A percentile compares a stretch with the other conserved stretches of the same genome.
Evolutionary conservation across 2,329 filamentous ascomycete genomes (phyloP).

Genomic region (Trichophyton equinum): DNA sequence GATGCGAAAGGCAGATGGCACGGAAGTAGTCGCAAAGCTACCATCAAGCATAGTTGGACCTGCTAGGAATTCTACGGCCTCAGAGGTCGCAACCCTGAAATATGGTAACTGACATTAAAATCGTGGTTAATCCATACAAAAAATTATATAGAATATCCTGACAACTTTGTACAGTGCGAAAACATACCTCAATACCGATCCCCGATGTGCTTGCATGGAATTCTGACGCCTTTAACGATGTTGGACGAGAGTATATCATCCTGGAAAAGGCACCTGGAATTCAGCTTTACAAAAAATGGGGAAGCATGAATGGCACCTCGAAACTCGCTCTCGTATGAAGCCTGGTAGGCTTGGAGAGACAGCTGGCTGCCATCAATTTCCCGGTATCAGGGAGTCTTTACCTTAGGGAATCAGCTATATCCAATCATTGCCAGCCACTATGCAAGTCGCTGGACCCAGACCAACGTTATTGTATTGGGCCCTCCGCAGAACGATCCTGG

Average conservation of each 20-base stretch:
- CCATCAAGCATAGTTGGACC: background rate
- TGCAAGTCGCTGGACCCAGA: background rate
- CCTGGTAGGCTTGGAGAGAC: background rate
- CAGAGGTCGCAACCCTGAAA: conserved; percentile 16
- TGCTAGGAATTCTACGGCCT: background rate
- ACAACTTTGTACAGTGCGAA: background rate
- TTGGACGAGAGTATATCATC: conserved; percentile 15
- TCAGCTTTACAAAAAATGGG: conserved; percentile 16
- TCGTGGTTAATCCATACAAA: no score
- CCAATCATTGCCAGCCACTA: background rate
- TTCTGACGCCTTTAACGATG: conserved; percentile 10
- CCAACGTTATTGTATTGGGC: conserved; percentile 3
- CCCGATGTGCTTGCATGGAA: conserved; percentile 11
- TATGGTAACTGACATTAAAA: background rate
- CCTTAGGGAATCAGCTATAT: conserved; percentile 24
- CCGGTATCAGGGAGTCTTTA: conserved; percentile 7
- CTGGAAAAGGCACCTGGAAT: conserved; percentile 16
- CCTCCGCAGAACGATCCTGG: background rate
- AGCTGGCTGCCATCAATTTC: conserved; percentile 4
- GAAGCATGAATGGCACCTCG: conserved; percentile 13
- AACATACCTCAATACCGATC: conserved; percentile 10
- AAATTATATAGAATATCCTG: no score
- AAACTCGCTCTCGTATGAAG: background rate
- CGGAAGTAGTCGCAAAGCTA: conserved; percentile 5
- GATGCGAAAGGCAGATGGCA: conserved; percentile 3